Conservation (phyloP, 2,329 filamentous ascomycete species). For the Diaporthe helianthi region DNA sequence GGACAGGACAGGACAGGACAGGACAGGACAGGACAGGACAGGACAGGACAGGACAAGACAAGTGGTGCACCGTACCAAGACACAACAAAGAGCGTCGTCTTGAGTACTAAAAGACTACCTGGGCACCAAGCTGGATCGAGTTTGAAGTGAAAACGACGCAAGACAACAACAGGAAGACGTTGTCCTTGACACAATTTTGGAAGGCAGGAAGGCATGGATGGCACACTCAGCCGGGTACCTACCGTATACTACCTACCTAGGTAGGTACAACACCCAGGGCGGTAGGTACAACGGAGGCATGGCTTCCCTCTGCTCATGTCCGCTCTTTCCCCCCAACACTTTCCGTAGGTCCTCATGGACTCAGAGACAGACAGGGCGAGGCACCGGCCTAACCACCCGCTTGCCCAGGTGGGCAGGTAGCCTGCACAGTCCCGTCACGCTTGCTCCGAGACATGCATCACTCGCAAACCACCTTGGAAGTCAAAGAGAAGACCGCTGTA, state of each 20-base stretch:
- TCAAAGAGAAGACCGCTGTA: neutral
- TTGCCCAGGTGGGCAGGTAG: neutral
- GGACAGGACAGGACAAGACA: too few relatives aligned
- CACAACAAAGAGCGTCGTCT: too few relatives aligned
- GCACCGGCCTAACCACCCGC: neutral
- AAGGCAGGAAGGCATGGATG: neutral
- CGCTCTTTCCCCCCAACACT: neutral
- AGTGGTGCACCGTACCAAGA: too few relatives aligned
- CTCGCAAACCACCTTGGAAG: neutral
- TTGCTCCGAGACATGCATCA: conserved; percentile 5
- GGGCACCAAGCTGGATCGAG: too few relatives aligned
- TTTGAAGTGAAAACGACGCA: neutral
- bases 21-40: too few relatives aligned
- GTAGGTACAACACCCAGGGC: neutral
- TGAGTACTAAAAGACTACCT: neutral
- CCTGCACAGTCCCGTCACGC: conserved; percentile 2
- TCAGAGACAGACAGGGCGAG: neutral
- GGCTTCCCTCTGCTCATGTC: neutral
- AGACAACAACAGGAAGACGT: neutral
- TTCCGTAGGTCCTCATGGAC: neutral
- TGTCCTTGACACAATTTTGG: neutral
- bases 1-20: too few relatives aligned
- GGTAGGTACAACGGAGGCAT: neutral
- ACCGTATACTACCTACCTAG: neutral
- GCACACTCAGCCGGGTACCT: neutral